phyloP scores from a whole-genome alignment of 1,284 basidiomycete genomes.

The Cutaneotrichosporon sp. region DNA sequence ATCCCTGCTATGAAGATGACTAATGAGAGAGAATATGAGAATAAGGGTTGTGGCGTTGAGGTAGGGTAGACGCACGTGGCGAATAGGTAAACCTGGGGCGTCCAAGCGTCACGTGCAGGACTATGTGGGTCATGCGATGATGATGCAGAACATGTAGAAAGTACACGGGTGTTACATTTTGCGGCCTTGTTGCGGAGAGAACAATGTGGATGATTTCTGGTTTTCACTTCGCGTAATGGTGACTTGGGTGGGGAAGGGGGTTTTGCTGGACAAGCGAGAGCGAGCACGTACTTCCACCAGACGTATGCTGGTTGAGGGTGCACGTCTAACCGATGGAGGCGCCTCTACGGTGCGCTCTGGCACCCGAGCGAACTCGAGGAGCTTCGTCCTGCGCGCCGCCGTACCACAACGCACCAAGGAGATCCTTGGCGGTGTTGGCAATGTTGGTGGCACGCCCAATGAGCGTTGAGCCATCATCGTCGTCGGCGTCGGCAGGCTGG shows the following conservation, averaged over 20 bases:
- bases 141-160: constrained; percentile 5
- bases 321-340: constrained; percentile 1
- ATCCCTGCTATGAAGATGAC: not conserved
- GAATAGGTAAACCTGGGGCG: not conserved
- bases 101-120: not conserved
- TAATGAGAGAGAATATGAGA: constrained; percentile 1
- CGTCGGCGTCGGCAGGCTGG: constrained; percentile 19
- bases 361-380: not conserved
- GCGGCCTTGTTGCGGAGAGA: not conserved
- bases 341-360: not conserved
- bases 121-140: not conserved
- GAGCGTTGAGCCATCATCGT: constrained; percentile 39
- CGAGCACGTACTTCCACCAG: no score
- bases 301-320: no score
- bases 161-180: constrained; percentile 3
- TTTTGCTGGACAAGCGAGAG: not conserved
- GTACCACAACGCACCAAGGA: constrained; percentile 49
- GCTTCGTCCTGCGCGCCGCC: constrained; percentile 17
- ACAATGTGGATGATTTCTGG: not conserved
- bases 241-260: not conserved
- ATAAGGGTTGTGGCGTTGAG: not conserved
- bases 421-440: constrained; percentile 47
- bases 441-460: constrained; percentile 48
- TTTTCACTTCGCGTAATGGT: no score
- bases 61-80: no score